phyloP scores from a whole-genome alignment of 441 rosid genomes.

The Gossypium aridum region DNA sequence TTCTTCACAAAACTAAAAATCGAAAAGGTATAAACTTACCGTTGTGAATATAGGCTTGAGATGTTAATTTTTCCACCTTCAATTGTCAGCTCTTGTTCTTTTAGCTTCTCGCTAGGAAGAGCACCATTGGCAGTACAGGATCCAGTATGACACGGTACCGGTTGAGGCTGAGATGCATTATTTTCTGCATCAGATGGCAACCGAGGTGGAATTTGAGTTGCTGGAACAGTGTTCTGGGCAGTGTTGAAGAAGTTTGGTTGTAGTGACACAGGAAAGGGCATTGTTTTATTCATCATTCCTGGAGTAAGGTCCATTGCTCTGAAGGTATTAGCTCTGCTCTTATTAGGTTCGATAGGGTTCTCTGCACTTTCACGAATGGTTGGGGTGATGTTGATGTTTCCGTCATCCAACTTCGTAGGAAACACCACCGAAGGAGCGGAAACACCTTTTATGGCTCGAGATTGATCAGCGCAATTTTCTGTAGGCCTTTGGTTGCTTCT shows the following conservation, averaged over 20 bases:
- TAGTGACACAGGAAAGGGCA: constrained; percentile 54
- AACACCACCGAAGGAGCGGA: constrained; percentile 32
- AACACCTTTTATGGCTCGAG: constrained; percentile 24
- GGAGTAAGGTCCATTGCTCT: constrained; percentile 30
- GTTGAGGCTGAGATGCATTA: constrained; percentile 24
- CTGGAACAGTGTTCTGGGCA: constrained; percentile 28
- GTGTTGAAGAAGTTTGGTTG: constrained; percentile 51
- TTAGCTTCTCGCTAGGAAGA: constrained; percentile 32
- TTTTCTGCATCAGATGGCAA: constrained; percentile 33
- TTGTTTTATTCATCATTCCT: constrained; percentile 26
- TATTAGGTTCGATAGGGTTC: constrained; percentile 38
- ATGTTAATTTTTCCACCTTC: constrained; percentile 75
- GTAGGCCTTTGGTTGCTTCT: constrained; percentile 37
- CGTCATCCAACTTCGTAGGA: constrained; percentile 52
- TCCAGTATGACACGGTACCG: constrained; percentile 23
- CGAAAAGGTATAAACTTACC: constrained; percentile 41
- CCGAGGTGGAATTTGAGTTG: constrained; percentile 36
- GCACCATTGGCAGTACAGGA: constrained; percentile 23
- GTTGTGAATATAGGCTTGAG: constrained; percentile 74
- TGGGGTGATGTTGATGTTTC: constrained; percentile 36
- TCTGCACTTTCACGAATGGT: constrained; percentile 26
- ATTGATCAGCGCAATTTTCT: constrained; percentile 45
- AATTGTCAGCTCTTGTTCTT: constrained; percentile 45
- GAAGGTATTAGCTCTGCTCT: constrained; percentile 27
- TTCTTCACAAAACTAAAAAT: not conserved